Evolutionary conservation across 2,329 filamentous ascomycete species (phyloP).

Genomic region (Cladobotryum mycophilum): DNA sequence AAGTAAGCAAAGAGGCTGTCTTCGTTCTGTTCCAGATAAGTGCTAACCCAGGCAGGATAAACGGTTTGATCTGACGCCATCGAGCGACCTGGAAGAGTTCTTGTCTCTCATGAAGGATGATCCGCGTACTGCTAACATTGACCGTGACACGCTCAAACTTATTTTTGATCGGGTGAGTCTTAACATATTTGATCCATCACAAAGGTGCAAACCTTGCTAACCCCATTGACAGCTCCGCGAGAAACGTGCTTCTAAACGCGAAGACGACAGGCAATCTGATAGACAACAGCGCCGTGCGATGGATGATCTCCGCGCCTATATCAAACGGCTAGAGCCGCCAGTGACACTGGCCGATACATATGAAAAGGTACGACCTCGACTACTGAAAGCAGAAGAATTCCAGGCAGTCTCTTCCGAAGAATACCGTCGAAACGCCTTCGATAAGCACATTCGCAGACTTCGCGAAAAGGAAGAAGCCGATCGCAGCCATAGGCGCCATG

Average conservation of each 20-base stretch:
- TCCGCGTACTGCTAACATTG: constrained; percentile 80
- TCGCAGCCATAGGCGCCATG: constrained; percentile 52
- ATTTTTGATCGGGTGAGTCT: constrained; percentile 71
- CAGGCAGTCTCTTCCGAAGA: constrained; percentile 78
- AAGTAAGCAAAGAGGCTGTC: constrained; percentile 48
- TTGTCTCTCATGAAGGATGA: constrained; percentile 74
- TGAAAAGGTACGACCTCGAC: constrained; percentile 75
- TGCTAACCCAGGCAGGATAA: constrained; percentile 57
- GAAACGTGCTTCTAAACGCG: constrained; percentile 73
- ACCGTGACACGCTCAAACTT: constrained; percentile 68
- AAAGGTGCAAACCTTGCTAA: constrained; percentile 4
- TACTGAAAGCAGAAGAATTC: constrained; percentile 80
- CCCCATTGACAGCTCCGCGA: constrained; percentile 59
- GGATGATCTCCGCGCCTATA: constrained; percentile 75
- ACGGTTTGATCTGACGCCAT: constrained; percentile 81
- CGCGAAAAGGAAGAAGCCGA: constrained; percentile 83
- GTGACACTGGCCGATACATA: constrained; percentile 73
- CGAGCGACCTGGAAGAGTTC: constrained; percentile 87
- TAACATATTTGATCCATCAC: not conserved
- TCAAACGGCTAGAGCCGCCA: constrained; percentile 87
- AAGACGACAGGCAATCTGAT: constrained; percentile 80
- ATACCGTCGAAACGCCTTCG: constrained; percentile 74
- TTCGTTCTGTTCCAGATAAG: constrained; percentile 10
- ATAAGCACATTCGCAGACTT: constrained; percentile 85
- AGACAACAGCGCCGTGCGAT: constrained; percentile 78